Conservation (phyloP, 768 basidiomycete species). For the Leccinum boreale region DNA sequence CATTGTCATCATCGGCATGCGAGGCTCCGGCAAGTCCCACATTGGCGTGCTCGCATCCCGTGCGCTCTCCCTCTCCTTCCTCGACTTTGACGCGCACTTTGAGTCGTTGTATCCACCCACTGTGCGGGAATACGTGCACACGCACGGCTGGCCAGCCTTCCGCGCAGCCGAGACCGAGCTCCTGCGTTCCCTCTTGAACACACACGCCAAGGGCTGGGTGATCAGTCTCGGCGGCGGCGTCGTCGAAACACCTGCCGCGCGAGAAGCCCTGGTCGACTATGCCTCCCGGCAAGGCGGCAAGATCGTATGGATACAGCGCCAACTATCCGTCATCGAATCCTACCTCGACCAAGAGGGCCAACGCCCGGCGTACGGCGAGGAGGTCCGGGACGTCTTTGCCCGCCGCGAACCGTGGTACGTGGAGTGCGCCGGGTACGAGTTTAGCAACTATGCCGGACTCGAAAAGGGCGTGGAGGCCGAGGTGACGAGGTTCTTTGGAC, state of each 20-base stretch:
- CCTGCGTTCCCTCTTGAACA: conserved; percentile 62
- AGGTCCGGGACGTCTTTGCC: conserved; percentile 73
- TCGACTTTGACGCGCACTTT: conserved; percentile 87
- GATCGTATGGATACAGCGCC: conserved; percentile 82
- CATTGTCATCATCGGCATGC: conserved; percentile 89
- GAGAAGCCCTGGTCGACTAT: conserved; percentile 70
- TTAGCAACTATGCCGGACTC: conserved; percentile 66
- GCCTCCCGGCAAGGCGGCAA: conserved; percentile 51
- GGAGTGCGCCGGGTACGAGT: conserved; percentile 79
- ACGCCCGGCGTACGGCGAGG: conserved; percentile 87
- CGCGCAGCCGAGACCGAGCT: conserved; percentile 72
- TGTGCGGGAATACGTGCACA: conserved; percentile 74
- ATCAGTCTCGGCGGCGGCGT: conserved; percentile 94
- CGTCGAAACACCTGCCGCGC: conserved; percentile 78
- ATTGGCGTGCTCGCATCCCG: conserved; percentile 76
- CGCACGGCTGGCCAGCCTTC: conserved; percentile 88
- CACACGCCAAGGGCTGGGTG: conserved; percentile 57
- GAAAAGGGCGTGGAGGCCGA: conserved; percentile 45
- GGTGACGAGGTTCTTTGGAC: conserved; percentile 81
- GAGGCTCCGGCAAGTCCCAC: conserved; percentile 93
- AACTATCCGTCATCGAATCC: conserved; percentile 73
- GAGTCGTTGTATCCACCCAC: conserved; percentile 56
- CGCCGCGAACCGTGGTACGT: conserved; percentile 85
- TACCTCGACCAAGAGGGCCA: conserved; percentile 75
- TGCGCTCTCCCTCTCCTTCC: conserved; percentile 64